phyloP scores from a whole-genome alignment of 139 green algal genomes.

The Spirogloea muscicola region DNA sequence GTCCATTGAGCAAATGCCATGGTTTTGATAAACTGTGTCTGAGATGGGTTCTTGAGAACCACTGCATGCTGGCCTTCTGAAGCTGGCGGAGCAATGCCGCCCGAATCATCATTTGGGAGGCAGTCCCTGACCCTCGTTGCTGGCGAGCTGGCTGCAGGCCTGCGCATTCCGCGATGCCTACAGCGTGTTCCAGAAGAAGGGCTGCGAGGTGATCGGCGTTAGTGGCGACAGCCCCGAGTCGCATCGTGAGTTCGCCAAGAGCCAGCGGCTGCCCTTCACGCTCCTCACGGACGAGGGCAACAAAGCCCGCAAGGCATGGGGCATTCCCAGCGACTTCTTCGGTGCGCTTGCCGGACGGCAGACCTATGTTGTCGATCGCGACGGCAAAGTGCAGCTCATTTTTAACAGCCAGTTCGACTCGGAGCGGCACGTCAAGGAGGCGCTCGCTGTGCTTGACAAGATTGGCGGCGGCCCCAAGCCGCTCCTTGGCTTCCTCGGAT shows the following conservation, averaged over 20 bases:
- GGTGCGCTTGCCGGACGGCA: constrained; percentile 36
- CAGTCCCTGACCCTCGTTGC: no score
- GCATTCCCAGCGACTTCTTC: constrained; percentile 41
- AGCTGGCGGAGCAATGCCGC: no score
- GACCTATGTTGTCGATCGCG: constrained; percentile 50
- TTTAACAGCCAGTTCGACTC: constrained; percentile 53
- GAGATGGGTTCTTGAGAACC: no score
- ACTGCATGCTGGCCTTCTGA: no score
- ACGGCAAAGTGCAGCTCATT: constrained; percentile 42
- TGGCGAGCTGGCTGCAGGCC: no score
- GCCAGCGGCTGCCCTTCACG: constrained; percentile 46
- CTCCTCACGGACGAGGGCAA: constrained; percentile 45
- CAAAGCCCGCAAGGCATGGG: constrained; percentile 46
- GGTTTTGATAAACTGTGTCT: no score
- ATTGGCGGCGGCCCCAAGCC: no score
- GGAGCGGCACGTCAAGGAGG: constrained; percentile 48
- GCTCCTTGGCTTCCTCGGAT: no score
- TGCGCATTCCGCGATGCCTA: constrained; percentile 47
- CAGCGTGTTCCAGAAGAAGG: constrained; percentile 29
- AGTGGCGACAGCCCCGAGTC: constrained; percentile 40
- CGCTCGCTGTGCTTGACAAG: constrained; percentile 32
- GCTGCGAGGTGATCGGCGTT: constrained; percentile 39
- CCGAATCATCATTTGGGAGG: no score
- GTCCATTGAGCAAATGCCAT: no score
- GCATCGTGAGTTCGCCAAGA: constrained; percentile 36